Conservation (phyloP, 495 filamentous ascomycete genomes). For the Hypoxylon cercidicola region DNA sequence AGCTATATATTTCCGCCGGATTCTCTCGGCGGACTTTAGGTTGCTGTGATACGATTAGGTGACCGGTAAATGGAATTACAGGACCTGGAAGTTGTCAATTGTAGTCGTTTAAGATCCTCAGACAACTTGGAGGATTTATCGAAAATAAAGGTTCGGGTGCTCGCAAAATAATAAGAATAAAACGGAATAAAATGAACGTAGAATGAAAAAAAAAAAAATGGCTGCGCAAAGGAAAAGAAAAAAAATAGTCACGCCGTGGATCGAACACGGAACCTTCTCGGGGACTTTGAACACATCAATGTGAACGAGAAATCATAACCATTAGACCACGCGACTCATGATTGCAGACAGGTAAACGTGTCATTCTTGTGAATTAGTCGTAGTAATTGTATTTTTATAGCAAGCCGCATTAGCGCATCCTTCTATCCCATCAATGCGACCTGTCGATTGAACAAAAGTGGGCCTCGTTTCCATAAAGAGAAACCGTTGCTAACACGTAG, state of each 20-base stretch:
- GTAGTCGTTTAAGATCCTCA: no score
- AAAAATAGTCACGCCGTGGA: slow-evolving; percentile 56
- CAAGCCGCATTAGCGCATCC: background rate
- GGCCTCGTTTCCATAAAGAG: background rate
- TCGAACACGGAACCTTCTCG: slow-evolving; percentile 63
- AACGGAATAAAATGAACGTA: no score
- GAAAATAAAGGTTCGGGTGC: no score
- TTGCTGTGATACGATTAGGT: no score
- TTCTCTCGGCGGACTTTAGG: no score
- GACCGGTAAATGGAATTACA: no score
- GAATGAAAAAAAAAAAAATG: background rate
- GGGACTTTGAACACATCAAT: slow-evolving; percentile 47
- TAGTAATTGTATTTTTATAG: background rate
- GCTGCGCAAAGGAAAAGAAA: background rate
- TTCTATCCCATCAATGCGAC: no score
- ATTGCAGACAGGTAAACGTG: no score
- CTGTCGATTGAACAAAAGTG: background rate
- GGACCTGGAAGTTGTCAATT: no score
- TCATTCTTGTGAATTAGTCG: slow-evolving; percentile 1
- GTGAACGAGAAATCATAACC: slow-evolving; percentile 65
- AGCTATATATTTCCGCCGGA: no score
- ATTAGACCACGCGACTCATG: slow-evolving; percentile 57
- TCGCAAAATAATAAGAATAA: no score
- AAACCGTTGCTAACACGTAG: background rate
- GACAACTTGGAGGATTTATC: no score